Conservation (phyloP, 2,329 filamentous ascomycete species). For the Penicillium fuscoglaucum region DNA sequence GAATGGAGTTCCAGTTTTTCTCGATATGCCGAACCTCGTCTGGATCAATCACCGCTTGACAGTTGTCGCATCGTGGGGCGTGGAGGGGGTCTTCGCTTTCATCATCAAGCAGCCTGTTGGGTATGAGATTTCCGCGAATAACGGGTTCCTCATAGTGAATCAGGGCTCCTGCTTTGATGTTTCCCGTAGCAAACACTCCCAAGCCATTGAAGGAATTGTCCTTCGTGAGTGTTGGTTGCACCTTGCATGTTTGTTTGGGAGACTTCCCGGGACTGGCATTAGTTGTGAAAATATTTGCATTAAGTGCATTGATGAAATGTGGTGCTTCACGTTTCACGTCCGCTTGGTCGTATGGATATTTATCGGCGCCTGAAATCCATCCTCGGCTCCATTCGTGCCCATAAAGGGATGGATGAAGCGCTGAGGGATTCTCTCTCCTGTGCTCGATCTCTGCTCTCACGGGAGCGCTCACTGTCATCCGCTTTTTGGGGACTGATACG, state of each 20-base stretch:
- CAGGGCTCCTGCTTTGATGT: slow-evolving; percentile 27
- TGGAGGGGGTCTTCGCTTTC: not conserved
- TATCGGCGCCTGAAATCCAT: slow-evolving; percentile 13
- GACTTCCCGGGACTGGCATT: not conserved
- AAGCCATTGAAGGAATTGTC: slow-evolving; percentile 12
- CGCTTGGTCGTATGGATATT: slow-evolving; percentile 31
- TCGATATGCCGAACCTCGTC: not conserved
- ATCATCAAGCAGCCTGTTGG: slow-evolving; percentile 9
- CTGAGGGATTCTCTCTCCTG: not conserved
- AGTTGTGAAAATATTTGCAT: slow-evolving; percentile 23
- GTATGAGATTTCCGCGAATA: slow-evolving; percentile 36
- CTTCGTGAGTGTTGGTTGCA: not conserved
- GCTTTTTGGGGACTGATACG: slow-evolving; percentile 21
- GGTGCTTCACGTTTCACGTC: slow-evolving; percentile 24
- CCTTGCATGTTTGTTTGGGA: slow-evolving; percentile 3
- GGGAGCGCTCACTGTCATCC: slow-evolving; percentile 12
- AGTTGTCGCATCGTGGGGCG: slow-evolving; percentile 32
- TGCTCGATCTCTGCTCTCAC: slow-evolving; percentile 4
- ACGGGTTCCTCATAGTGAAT: slow-evolving; percentile 39
- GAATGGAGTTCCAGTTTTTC: not conserved
- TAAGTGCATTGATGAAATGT: slow-evolving; percentile 25
- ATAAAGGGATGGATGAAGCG: slow-evolving; percentile 17
- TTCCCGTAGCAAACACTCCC: slow-evolving; percentile 30
- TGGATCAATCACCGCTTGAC: slow-evolving; percentile 14
- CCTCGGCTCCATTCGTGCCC: slow-evolving; percentile 31